Evolutionary conservation across 2,329 filamentous ascomycete genomes (phyloP).

Genomic region (Lachnellula suecica): DNA sequence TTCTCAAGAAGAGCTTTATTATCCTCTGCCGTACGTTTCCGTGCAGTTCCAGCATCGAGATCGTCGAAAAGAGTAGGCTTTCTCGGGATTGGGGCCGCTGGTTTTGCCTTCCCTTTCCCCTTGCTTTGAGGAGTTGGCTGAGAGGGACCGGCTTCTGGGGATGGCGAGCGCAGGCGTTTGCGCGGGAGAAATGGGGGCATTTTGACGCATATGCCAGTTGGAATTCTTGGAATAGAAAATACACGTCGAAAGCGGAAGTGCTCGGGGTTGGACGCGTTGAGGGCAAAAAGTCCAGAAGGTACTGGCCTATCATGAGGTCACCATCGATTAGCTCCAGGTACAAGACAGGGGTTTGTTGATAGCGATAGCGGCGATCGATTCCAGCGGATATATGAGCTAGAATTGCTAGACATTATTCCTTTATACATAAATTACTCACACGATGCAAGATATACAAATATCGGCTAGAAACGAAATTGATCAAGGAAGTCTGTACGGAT

Average conservation of each 20-base stretch:
- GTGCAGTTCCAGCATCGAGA: conserved; percentile 45
- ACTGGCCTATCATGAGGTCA: conserved; percentile 17
- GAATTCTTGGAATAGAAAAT: background rate
- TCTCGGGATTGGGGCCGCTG: conserved; percentile 36
- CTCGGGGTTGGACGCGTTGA: conserved; percentile 3
- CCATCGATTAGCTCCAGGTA: conserved; percentile 16
- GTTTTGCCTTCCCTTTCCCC: conserved; percentile 28
- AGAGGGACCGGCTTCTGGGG: conserved; percentile 31
- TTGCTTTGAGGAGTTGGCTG: conserved; percentile 16
- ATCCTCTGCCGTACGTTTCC: conserved; percentile 40
- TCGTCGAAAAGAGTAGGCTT: conserved; percentile 62
- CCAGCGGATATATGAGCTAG: too few species aligned
- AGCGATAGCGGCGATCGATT: background rate
- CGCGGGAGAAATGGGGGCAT: conserved; percentile 71
- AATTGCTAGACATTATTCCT: too few species aligned
- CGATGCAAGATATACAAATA: too few species aligned
- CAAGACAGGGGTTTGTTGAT: background rate
- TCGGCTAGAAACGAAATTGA: too few species aligned
- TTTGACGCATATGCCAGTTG: conserved; percentile 6
- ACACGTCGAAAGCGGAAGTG: background rate
- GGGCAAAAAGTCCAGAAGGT: background rate
- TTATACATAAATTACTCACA: too few species aligned
- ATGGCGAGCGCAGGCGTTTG: conserved; percentile 60
- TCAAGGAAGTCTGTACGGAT: too few species aligned
- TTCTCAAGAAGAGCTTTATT: conserved; percentile 42